Evolutionary conservation across 2,329 filamentous ascomycete genomes (phyloP), one percentile per base, ranked within the genome.

Genomic region (Fusarium goolgardi): DNA sequence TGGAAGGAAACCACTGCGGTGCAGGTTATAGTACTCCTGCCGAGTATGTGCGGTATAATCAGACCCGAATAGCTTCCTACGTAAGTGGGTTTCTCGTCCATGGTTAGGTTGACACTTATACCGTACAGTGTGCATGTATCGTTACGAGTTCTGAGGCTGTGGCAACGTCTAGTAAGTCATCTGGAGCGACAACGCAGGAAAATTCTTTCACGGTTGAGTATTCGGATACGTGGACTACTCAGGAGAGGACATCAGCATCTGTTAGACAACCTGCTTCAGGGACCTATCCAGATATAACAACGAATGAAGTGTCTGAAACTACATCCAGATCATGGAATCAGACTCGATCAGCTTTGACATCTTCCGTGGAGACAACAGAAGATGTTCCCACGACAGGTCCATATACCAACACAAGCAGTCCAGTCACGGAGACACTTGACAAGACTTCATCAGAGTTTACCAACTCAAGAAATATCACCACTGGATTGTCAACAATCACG

Each of bases 41-140:
- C 8, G 69, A 74, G 46, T 78, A 76, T 54, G 63, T 71, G 39
- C 71, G 70, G 3, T 75, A 75, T 55, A 72, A 75, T 23, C 70
- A 71, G 40, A 70, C 67, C 13, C 71, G 65, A 54, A 65, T 79
- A 56, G 75, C 76, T 25, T 76, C 74, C 15, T 75, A 76, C 34
- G 77, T 79, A 56, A 73, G 77, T 62, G 2, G 21, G 16, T 20
- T 37, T 9, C 1, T 18, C 32, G 3, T 12, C 39, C 2, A 10
- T 21, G 9, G 27, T n/a, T 9, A 10, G 27, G 4, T n/a, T 11
- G 12, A 15, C n/a, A 34, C 52, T 71, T 23, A 71, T 59, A 8
- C 18, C 13, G 3, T 32, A 5, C 21, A 77, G 76, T 77, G 76
- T 51, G 63, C 64, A 18, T 77, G 76, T 53, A 71, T 76, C 31